A percentile compares a stretch with the other conserved stretches of the same genome.
phyloP scores from a whole-genome alignment of 257 asterid species.

The Solanum medicagineum region DNA sequence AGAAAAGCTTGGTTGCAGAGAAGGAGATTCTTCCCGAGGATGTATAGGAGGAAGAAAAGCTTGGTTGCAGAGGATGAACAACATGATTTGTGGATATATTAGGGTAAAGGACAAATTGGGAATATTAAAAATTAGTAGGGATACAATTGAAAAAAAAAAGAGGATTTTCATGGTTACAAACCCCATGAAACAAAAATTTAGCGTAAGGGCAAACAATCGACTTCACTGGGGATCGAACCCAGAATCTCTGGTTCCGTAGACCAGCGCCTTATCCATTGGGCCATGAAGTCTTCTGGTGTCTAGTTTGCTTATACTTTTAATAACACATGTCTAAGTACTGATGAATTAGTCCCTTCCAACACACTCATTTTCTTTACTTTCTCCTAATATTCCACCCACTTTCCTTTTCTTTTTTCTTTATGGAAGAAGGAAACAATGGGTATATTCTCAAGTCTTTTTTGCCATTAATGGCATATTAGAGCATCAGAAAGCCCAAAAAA shows the following conservation, averaged over 20 bases:
- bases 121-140: too few relatives aligned
- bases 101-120: too few relatives aligned
- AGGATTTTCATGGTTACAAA: too few relatives aligned
- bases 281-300: neutral
- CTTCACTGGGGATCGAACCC: slow-evolving; percentile 93
- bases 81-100: too few relatives aligned
- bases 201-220: neutral
- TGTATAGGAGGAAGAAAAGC: too few relatives aligned
- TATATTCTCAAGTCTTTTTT: neutral
- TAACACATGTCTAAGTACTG: too few relatives aligned
- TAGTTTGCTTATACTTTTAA: fast-evolving
- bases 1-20: too few relatives aligned
- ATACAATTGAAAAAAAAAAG: too few relatives aligned
- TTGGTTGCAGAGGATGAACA: too few relatives aligned
- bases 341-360: neutral
- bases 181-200: neutral
- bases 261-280: slow-evolving; percentile 99
- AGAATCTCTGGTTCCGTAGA: slow-evolving; percentile 99
- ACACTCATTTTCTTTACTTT: neutral
- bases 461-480: neutral
- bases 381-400: neutral
- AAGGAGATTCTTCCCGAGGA: too few relatives aligned
- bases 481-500: neutral
- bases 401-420: neutral
- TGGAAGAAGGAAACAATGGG: neutral